phyloP scores from a whole-genome alignment of 1,139 yeast species.

The Yamadazyma aaseri region DNA sequence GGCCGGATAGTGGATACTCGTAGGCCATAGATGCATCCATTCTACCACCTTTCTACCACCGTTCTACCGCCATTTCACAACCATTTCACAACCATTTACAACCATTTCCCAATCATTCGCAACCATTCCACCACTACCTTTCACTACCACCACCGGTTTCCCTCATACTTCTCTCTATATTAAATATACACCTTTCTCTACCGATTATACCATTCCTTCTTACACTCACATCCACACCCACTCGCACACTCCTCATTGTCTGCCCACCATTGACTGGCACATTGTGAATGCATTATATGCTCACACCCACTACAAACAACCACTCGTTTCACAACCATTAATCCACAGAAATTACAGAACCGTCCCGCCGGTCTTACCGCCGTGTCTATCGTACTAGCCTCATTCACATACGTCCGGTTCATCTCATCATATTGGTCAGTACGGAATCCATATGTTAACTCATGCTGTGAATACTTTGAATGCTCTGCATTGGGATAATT shows the following conservation, averaged over 20 bases:
- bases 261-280: conserved; percentile 83
- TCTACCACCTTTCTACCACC: too few species aligned
- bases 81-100: too few species aligned
- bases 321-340: conserved; percentile 58
- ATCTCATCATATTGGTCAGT: neutral
- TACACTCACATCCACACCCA: conserved; percentile 90
- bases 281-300: conserved; percentile 73
- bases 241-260: conserved; percentile 55
- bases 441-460: conserved; percentile 45
- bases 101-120: too few species aligned
- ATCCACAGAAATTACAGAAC: conserved; percentile 64
- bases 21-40: conserved; percentile 19
- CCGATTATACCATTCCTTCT: conserved; percentile 8
- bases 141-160: too few species aligned
- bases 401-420: conserved; percentile 2
- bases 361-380: conserved; percentile 27
- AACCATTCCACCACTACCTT: too few species aligned
- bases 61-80: too few species aligned
- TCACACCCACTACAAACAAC: conserved; percentile 71
- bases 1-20: conserved; percentile 67
- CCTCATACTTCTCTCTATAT: too few species aligned
- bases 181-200: too few species aligned
- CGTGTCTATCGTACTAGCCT: conserved; percentile 23
- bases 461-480: conserved; percentile 33
- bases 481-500: conserved; percentile 44